Percentiles rank a stretch among this genome's conserved stretches.
These are phyloP conservation scores for Phytophthora agathidicida DNA, from an alignment of 352 stramenopile species.

Conservation along the genomic window DNA sequence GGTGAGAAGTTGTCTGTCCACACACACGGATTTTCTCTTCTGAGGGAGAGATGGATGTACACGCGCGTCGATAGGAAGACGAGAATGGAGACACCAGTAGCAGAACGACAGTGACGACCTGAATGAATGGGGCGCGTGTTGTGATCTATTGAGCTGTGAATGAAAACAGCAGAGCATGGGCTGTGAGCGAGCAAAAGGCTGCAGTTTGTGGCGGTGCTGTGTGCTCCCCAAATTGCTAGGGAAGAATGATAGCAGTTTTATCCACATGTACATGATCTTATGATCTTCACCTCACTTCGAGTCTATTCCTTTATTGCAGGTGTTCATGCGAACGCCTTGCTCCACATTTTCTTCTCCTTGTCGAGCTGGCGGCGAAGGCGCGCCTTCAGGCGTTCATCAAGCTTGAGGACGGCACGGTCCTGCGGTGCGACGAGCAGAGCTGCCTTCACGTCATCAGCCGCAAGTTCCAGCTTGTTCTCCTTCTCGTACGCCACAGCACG, in stretches of 20 bases:
- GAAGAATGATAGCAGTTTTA: conserved; percentile 34
- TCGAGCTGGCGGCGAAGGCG: conserved; percentile 78
- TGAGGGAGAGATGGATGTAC: conserved; percentile 11
- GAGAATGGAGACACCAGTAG: conserved; percentile 13
- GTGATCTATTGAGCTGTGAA: conserved; percentile 12
- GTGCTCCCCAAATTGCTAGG: conserved; percentile 12
- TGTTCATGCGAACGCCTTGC: conserved; percentile 76
- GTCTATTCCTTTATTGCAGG: conserved; percentile 5
- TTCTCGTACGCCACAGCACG: conserved; percentile 87
- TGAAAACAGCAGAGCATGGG: conserved; percentile 16
- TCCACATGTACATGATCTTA: conserved; percentile 28
- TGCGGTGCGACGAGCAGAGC: conserved; percentile 63
- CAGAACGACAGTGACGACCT: conserved; percentile 34
- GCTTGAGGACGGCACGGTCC: conserved; percentile 79
- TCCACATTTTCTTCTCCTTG: conserved; percentile 93
- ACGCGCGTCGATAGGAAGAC: conserved; percentile 1
- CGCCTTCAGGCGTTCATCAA: conserved; percentile 76
- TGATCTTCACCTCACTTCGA: conserved; percentile 4
- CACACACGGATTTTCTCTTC: background rate
- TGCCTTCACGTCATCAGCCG: conserved; percentile 63
- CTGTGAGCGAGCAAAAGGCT: conserved; percentile 6
- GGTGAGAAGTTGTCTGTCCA: conserved; percentile 2
- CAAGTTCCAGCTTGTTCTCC: conserved; percentile 85
- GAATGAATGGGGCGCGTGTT: conserved; percentile 34
- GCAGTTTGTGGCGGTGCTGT: conserved; percentile 21